These are phyloP conservation scores for Lecanicillium sp. DNA, from an alignment of 2,329 filamentous ascomycete species.

Conservation along the genomic window DNA sequence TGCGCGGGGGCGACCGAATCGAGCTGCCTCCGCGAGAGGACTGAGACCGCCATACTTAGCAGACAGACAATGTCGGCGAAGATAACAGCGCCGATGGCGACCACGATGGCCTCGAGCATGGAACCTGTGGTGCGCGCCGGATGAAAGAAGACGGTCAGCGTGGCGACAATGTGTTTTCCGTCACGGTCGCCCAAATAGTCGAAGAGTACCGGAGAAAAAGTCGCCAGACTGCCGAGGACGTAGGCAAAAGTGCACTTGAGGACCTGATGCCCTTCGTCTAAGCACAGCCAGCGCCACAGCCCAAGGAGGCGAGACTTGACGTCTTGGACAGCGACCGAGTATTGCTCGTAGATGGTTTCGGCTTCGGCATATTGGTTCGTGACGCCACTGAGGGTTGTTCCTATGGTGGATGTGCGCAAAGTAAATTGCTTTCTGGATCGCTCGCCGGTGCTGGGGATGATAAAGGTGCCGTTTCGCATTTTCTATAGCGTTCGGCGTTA, in stretches of 20 bases:
- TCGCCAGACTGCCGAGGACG: conserved; percentile 76
- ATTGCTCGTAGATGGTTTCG: conserved; percentile 15
- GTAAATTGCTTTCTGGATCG: conserved; percentile 76
- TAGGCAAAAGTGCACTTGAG: conserved; percentile 91
- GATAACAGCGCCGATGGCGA: conserved; percentile 69
- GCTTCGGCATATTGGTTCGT: conserved; percentile 13
- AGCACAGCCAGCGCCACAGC: conserved; percentile 56
- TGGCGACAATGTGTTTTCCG: conserved; percentile 90
- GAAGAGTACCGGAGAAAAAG: conserved; percentile 70
- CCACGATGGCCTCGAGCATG: conserved; percentile 78
- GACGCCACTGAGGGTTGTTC: conserved; percentile 22
- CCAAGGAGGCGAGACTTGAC: conserved; percentile 31
- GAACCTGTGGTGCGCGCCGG: conserved; percentile 79
- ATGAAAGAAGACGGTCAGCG: conserved; percentile 92
- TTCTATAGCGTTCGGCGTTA: conserved; percentile 42
- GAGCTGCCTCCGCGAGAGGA: conserved; percentile 64
- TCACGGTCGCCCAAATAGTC: conserved; percentile 74
- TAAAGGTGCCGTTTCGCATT: conserved; percentile 78
- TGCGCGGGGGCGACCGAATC: conserved; percentile 67
- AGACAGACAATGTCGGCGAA: conserved; percentile 67
- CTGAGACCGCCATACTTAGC: conserved; percentile 82
- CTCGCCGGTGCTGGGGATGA: conserved; percentile 80
- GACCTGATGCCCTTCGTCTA: conserved; percentile 70
- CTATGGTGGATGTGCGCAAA: conserved; percentile 49
- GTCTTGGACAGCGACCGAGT: conserved; percentile 13